These are phyloP conservation scores for Priceomyces carsonii DNA, from an alignment of 805 yeast genomes.

Conservation along the genomic window DNA sequence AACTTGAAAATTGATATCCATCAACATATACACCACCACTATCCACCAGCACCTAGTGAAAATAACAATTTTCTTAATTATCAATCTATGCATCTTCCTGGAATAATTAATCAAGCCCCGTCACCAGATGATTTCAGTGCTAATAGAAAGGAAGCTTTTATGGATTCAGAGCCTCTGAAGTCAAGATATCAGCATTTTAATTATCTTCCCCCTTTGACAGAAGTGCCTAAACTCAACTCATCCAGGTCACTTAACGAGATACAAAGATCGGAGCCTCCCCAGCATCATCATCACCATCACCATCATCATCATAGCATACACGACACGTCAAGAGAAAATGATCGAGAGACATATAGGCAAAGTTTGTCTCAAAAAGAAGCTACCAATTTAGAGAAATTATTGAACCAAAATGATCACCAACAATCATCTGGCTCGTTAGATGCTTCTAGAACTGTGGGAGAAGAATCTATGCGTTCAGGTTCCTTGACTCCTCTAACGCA, in stretches of 20 bases:
- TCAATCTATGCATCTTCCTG: constrained; percentile 1
- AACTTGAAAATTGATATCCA: constrained; percentile 69
- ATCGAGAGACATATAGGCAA: constrained; percentile 2
- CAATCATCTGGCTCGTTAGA: background rate
- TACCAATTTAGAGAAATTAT: constrained; percentile 44
- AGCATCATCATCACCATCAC: constrained; percentile 32
- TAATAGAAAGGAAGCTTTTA: constrained; percentile 13
- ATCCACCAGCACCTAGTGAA: constrained; percentile 42
- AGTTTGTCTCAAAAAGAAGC: constrained; percentile 29
- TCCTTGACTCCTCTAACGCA: constrained; percentile 41
- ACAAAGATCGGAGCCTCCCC: constrained; percentile 21
- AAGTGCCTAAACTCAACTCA: constrained; percentile 68
- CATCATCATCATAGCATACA: constrained; percentile 19
- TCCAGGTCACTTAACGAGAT: constrained; percentile 40
- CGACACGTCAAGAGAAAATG: constrained; percentile 2
- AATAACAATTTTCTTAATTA: constrained; percentile 3
- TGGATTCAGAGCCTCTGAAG: constrained; percentile 54
- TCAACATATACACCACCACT: constrained; percentile 84
- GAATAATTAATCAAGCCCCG: constrained; percentile 1
- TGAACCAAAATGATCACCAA: constrained; percentile 32
- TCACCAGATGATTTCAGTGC: background rate
- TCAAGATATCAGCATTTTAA: constrained; percentile 71
- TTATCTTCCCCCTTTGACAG: constrained; percentile 68
- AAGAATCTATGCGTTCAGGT: constrained; percentile 10
- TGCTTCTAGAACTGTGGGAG: constrained; percentile 2